Percentiles rank a stretch among this genome's conserved stretches.
phyloP scores from a whole-genome alignment of 2,329 filamentous ascomycete species.

The Fusarium odoratissimum region DNA sequence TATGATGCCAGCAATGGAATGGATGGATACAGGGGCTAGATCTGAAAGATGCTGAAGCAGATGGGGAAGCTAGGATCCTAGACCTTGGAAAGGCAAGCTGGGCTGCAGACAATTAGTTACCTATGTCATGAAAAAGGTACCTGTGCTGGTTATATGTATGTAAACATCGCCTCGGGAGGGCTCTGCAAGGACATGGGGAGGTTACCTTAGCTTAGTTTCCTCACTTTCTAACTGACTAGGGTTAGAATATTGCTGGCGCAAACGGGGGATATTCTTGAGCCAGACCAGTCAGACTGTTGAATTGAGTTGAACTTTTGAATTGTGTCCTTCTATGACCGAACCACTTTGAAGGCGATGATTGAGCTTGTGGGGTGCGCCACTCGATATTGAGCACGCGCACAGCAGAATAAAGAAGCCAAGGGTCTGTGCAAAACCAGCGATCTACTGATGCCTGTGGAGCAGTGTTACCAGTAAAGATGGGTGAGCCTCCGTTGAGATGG shows the following conservation, averaged over 20 bases:
- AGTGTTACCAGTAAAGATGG: conserved; percentile 36
- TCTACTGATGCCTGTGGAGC: conserved; percentile 37
- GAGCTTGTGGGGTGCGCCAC: conserved; percentile 40
- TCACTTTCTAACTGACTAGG: conserved; percentile 10
- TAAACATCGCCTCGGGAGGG: conserved; percentile 7
- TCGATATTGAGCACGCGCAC: conserved; percentile 33
- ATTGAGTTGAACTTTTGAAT: neutral
- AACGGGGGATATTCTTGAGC: conserved; percentile 7
- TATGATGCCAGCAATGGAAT: neutral
- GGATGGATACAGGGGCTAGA: conserved; percentile 1
- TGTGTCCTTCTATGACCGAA: conserved; percentile 25
- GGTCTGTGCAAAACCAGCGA: conserved; percentile 42
- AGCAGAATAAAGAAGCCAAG: conserved; percentile 20
- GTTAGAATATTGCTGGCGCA: neutral
- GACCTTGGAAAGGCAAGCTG: neutral
- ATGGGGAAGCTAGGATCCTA: neutral
- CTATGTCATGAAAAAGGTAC: conserved; percentile 1
- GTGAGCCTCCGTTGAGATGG: conserved; percentile 4
- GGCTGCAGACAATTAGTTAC: neutral
- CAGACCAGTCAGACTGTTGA: conserved; percentile 12
- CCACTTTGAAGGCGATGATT: conserved; percentile 17
- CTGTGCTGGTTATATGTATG: neutral
- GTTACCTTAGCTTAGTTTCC: conserved; percentile 17
- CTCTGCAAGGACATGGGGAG: conserved; percentile 22
- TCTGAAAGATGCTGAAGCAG: conserved; percentile 2